Evolutionary conservation across 768 basidiomycete genomes (phyloP), one percentile per base, ranked within the genome.

Genomic region (Kwoniella mangroviensis): DNA sequence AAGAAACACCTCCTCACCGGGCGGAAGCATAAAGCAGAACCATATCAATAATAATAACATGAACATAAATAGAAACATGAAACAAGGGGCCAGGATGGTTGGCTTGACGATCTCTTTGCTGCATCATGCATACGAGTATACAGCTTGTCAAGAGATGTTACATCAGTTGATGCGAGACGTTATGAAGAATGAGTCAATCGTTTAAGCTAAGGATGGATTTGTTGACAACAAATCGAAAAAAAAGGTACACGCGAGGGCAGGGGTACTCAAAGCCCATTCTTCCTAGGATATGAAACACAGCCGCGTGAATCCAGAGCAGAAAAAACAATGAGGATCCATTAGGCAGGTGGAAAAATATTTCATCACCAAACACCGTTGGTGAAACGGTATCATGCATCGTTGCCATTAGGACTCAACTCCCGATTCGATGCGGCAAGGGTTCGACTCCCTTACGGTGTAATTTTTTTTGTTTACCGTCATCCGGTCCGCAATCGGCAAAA

Each of bases 341-440:
- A 7, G 42, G 6, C 6, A 43, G 42, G 6, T 43, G 42, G 7
- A 43, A 6, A 13, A 7, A 7, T 43, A 13, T 13, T 52, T 54
- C 62, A 63, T 52, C 21, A 19, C 45, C 15, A 51, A 62, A 70
- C 64, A 70, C 69, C 69, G 63, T 65, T 70, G 69, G 69, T 70
- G 69, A 70, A 70, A 70, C 64, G 69, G 69, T 70, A 70, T 70
- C 69, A 70, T 70, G 69, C 69, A 52, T 53, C 69, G 56, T 70
- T 70, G 69, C 69, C 69, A 70, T 65, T 34, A 24, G 65, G 34
- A 54, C 49, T 52, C 49, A 49, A 28, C 43, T 63, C 49, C 62
- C 26, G 40, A 52, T 45, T 63, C 67, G 68, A 58, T 55, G 69
- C 69, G 69, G 69, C 64, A 70, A 65, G 69, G 69, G 69, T 70